Base-by-base conservation (phyloP, 768 basidiomycete genomes). In the Boletus tomentosulus region DNA sequence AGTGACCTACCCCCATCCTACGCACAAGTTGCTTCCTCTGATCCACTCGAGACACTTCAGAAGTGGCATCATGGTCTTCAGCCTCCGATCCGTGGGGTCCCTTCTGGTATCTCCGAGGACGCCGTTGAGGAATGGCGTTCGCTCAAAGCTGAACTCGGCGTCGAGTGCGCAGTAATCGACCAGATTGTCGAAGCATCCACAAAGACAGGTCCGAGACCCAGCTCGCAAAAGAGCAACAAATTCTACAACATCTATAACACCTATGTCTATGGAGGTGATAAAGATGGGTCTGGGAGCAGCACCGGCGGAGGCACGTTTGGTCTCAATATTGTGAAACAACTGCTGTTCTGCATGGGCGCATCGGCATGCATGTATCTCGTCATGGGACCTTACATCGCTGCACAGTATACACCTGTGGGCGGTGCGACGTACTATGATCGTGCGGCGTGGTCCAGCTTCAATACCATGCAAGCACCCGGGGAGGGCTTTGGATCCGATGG, bases 221-320 rank as follows among this genome's bases (percentile, higher is more conserved):
- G 66, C 34, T 56, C 66, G 54, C 73, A 77, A 12, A 72, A 74
- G 45, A 77, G 76, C 46, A 76, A 79, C 49, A 77, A 84, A 47
- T 90, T 92, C 67, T 92, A 88, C 73, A 92, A 90, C 69, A 88
- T 92, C 64, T 90, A 92, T 69, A 92, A 92, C 69, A 91, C 88
- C 25, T 80, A 80, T 54, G 75, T 80, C 35, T 78, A 79, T 54
- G 75, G 77, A 19, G 70, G 70, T 48, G 72, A 78, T 58, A 73
- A 76, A 50, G 74, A 71, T 24, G 68, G 69, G 19, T 51, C 65
- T 19, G 58, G 67, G 48, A 54, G 47, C 41, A 51, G 57, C 19
- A 47, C 49, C 13, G 57, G 56, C 28, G 59, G 58, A 10, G 34
- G 58, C 13, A 58, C 68, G 49, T 68, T 72, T 24, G 64, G 73